A percentile compares a stretch with the other conserved stretches of the same genome.
Evolutionary conservation across 2,329 filamentous ascomycete genomes (phyloP).

Genomic region (Pezicula neosporulosa): DNA sequence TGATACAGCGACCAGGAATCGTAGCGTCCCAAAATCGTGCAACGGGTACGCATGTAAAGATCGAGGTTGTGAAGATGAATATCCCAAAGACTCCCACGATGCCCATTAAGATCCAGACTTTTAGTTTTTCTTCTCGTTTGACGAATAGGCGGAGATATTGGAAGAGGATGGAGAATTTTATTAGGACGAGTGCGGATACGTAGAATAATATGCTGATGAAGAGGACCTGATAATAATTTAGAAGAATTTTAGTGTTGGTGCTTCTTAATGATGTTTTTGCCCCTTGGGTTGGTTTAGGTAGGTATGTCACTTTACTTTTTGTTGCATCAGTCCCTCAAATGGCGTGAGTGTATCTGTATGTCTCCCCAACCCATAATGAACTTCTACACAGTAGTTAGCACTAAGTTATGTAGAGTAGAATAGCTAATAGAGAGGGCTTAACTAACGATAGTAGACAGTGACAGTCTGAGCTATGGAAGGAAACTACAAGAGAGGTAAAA

Average conservation of each 20-base stretch:
- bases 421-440: neutral
- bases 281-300: neutral
- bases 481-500: neutral
- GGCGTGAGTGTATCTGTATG: neutral
- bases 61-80: neutral
- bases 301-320: neutral
- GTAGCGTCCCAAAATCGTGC: neutral
- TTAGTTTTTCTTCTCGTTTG: neutral
- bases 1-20: neutral
- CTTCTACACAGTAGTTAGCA: neutral
- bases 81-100: neutral
- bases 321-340: neutral
- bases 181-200: neutral
- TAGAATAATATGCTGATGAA: constrained; percentile 1
- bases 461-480: neutral
- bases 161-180: neutral
- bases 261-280: neutral
- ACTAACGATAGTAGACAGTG: neutral
- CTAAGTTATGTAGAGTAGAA: too few relatives aligned
- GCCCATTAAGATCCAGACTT: neutral
- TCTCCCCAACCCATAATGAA: neutral
- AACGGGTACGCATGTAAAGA: neutral
- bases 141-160: neutral
- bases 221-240: neutral
- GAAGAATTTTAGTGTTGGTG: too few relatives aligned